Evolutionary conservation across 805 yeast species (phyloP), one percentile per base, ranked within the genome.

Genomic region (Candida vaughaniae): DNA sequence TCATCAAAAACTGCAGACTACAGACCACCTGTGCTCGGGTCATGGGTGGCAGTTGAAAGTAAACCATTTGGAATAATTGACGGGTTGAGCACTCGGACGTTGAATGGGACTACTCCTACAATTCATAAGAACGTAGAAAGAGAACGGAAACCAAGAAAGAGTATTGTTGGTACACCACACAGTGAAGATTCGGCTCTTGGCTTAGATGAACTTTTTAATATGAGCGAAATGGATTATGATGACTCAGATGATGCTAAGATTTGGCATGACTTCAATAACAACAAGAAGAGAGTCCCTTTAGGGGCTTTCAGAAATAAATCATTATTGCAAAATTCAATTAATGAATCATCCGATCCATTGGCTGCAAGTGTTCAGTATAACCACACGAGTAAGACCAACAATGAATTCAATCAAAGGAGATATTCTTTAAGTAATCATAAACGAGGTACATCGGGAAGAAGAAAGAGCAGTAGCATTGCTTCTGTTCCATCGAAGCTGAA

Each of bases 41-140:
- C 95, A 2, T 91, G 97, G 95, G 80, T 84, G 23, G 82, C 95
- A 5, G 77, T 82, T 35, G 76, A 70, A 30, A 77, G 77, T 35
- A 82, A 87, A 51, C 96, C 96, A 1, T 88, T 85, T 59, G 95
- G 96, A 16, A 88, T 91, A 41, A 91, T 91, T 53, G 98, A 91
- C 58, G 99, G 99, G 4, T 73, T 87, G 20, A 82, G 95, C 0
- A 93, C 98, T 0, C 73, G 96, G 38, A 83, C 95, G 2, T 66
- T 91, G 45, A 16, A 14, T n/a, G 33, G 35, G 16, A 27, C 16
- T 28, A 35, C 36, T 5, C 47, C 35, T 4, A 29, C 17, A 6
- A 22, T 26, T 6, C 31, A 49, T 18, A 31, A 27, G 16, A n/a
- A 16, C 11, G 15, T 33, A 14, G 43, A 48, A 43, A 46, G 61